These are phyloP conservation scores for Geotrichum fermentans DNA, from an alignment of 1,139 yeast species.

Conservation along the genomic window DNA sequence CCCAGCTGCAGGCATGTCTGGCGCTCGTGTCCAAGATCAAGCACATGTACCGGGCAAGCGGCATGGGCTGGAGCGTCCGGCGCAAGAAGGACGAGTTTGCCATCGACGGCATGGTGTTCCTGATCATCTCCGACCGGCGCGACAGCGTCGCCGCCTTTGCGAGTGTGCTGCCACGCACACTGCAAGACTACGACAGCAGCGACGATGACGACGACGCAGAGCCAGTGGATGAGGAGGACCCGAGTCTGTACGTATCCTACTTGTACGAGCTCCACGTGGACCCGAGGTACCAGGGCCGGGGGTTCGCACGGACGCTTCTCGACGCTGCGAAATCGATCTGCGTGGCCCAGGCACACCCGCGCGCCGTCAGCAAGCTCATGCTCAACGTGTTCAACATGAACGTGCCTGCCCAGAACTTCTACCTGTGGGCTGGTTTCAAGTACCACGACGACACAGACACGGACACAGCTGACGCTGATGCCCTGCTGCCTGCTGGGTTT, in stretches of 20 bases:
- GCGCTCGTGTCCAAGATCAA: constrained; percentile 29
- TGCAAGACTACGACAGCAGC: constrained; percentile 10
- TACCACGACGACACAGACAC: constrained; percentile 8
- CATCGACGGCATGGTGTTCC: constrained; percentile 44
- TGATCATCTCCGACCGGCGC: constrained; percentile 26
- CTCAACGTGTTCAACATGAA: constrained; percentile 34
- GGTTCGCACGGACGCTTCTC: constrained; percentile 41
- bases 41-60: constrained; percentile 34
- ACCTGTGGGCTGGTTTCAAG: constrained; percentile 26
- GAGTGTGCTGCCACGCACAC: constrained; percentile 41
- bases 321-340: constrained; percentile 21
- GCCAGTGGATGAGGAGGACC: not conserved
- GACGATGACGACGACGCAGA: constrained; percentile 19
- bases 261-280: constrained; percentile 52
- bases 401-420: constrained; percentile 29
- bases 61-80: constrained; percentile 43
- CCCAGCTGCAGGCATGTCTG: constrained; percentile 27
- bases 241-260: constrained; percentile 43
- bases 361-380: constrained; percentile 19
- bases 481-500: not conserved
- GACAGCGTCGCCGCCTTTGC: constrained; percentile 41
- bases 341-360: not conserved
- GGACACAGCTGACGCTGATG: too few species aligned
- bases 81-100: constrained; percentile 46
- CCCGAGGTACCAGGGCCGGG: constrained; percentile 36